Percentiles rank a stretch among this genome's conserved stretches.
phyloP scores from a whole-genome alignment of 2,329 filamentous ascomycete species.

The Hymenoscyphus occultus region DNA sequence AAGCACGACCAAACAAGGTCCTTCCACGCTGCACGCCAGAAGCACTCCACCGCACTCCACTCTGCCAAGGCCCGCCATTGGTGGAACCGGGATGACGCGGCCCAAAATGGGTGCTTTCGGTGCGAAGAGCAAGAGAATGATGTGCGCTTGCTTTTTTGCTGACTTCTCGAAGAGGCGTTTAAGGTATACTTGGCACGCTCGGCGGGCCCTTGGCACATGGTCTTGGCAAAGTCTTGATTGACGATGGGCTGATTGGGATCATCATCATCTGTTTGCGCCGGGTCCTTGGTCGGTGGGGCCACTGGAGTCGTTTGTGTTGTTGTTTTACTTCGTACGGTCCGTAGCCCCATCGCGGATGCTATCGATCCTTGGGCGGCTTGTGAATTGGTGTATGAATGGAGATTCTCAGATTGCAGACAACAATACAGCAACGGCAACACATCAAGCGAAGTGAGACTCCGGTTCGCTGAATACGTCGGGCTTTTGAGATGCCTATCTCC shows the following conservation, averaged over 20 bases:
- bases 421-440: too few species aligned
- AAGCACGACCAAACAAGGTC: not conserved
- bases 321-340: too few species aligned
- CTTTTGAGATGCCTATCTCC: too few species aligned
- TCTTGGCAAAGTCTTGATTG: not conserved
- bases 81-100: not conserved
- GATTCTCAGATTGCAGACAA: too few species aligned
- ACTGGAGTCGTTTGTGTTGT: not conserved
- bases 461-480: too few species aligned
- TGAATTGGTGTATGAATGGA: too few species aligned
- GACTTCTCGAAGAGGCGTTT: not conserved
- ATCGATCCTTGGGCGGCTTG: too few species aligned
- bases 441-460: too few species aligned
- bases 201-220: not conserved
- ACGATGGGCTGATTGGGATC: not conserved
- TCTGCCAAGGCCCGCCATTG: not conserved
- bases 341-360: too few species aligned
- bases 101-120: not conserved
- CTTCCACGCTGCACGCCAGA: slow-evolving; percentile 1
- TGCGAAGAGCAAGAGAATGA: not conserved
- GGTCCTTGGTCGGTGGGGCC: not conserved
- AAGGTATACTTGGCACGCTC: not conserved
- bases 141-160: not conserved
- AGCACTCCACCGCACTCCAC: not conserved
- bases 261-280: not conserved